Evolutionary conservation across 2,329 filamentous ascomycete genomes (phyloP), one percentile per base, ranked within the genome.

Genomic region (Fusarium veterinarium): DNA sequence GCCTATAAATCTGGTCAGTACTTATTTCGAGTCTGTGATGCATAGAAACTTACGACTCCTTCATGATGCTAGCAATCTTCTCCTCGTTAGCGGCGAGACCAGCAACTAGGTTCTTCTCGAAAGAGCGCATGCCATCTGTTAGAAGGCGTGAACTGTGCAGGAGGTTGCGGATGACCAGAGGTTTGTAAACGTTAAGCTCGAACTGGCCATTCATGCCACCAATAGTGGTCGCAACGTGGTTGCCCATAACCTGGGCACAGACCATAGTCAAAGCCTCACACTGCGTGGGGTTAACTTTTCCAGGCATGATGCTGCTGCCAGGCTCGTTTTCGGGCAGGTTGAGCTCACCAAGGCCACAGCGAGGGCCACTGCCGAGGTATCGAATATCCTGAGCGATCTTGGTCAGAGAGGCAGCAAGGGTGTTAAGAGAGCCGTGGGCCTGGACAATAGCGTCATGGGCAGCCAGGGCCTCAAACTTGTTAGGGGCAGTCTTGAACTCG

Each of bases 281-380:
- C 86, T 99, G 96, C 37, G 96, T 99, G 37, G 96, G 96, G 88
- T 99, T 99, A 82, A 99, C 96, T 88, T 99, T 99, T 80, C 96
- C 96, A 48, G 96, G 96, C 96, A 99, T 99, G 87, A 99, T 98
- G 77, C 93, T 97, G 80, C 93, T 96, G 73, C 95, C 95, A 38
- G 96, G 96, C 87, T 99, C 96, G 86, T 99, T 99, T 87, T 99
- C 96, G 31, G 96, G 96, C 57, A 99, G 91, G 80, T 90, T 90
- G 72, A 99, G 90, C 87, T 99, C 96, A 75, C 95, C 95, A 28
- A 98, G 92, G 79, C 96, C 96, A 84, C 96, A 98, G 67, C 96
- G 94, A 62, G 96, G 96, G 20, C 96, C 96, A 76, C 94, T 97
- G 78, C 96, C 96, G 58, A 98, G 93, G 87, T 97, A 98, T 79